phyloP scores from a whole-genome alignment of 306 rosid genomes.

The Pterocarpus macrocarpus region DNA sequence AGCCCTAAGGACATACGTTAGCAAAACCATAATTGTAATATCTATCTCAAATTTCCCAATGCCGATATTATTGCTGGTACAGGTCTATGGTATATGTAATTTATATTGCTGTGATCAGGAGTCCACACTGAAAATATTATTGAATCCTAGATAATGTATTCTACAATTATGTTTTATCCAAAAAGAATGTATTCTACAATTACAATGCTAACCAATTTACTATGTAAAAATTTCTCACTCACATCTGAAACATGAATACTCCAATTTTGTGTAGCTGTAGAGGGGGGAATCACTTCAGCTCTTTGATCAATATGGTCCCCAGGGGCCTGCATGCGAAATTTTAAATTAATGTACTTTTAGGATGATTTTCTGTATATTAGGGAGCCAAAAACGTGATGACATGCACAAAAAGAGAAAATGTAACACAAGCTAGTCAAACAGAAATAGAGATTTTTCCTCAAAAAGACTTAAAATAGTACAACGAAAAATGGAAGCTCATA shows the following conservation, averaged over 20 bases:
- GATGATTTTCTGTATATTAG: background rate
- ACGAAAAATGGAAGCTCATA: background rate
- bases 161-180: background rate
- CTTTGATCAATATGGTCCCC: conserved; percentile 42
- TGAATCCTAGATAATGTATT: conserved; percentile 10
- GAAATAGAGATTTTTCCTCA: background rate
- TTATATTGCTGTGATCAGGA: conserved; percentile 12
- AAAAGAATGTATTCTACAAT: background rate
- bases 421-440: conserved; percentile 7
- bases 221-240: conserved; percentile 46
- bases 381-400: background rate
- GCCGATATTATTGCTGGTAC: conserved; percentile 1
- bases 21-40: background rate
- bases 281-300: conserved; percentile 49
- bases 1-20: background rate
- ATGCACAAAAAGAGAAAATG: conserved; percentile 10
- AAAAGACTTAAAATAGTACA: background rate
- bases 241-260: conserved; percentile 67
- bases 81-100: background rate
- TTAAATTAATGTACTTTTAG: conserved; percentile 11
- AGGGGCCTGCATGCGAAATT: conserved; percentile 49
- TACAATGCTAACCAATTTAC: conserved; percentile 31
- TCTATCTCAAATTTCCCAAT: conserved; percentile 18
- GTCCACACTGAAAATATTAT: conserved; percentile 1
- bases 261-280: conserved; percentile 57